Conservation (phyloP, 257 asterid species). For the Nemophila menziesii region DNA sequence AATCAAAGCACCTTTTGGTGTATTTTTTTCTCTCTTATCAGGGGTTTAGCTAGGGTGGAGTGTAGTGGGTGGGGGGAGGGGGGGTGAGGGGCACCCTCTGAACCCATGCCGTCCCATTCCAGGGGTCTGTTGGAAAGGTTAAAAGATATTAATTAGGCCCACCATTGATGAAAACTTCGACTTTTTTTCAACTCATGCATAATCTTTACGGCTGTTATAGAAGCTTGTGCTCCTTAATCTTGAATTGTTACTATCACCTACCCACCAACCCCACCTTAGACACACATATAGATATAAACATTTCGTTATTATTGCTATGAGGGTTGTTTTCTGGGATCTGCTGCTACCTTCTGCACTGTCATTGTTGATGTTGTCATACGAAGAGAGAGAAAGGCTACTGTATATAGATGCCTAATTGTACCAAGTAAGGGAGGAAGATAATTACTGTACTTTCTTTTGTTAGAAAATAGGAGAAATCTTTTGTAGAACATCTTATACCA, state of each 20-base stretch:
- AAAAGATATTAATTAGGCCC: conserved; percentile 7
- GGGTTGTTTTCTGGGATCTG: conserved; percentile 44
- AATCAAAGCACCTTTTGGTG: conserved; percentile 6
- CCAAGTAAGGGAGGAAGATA: no score
- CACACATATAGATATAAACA: conserved; percentile 1
- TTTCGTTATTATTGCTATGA: conserved; percentile 26
- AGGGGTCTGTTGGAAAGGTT: neutral
- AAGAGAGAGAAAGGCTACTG: no score
- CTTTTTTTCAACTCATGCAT: no score
- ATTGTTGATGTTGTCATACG: conserved; percentile 12
- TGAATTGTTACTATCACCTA: conserved; percentile 27
- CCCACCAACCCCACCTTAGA: neutral
- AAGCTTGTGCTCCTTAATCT: conserved; percentile 12
- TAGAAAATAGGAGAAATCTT: no score
- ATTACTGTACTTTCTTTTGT: neutral
- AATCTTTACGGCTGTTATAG: conserved; percentile 30
- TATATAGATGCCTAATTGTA: no score
- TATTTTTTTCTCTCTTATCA: neutral
- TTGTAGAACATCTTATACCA: no score
- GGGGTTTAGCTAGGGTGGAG: neutral
- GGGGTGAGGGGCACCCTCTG: neutral
- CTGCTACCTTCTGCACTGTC: conserved; percentile 27
- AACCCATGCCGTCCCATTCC: conserved; percentile 3
- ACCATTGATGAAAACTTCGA: neutral
- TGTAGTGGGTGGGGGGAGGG: no score